These are phyloP conservation scores for Fomitopsis pinicola DNA, from an alignment of 1,284 basidiomycete species.

Conservation along the genomic window DNA sequence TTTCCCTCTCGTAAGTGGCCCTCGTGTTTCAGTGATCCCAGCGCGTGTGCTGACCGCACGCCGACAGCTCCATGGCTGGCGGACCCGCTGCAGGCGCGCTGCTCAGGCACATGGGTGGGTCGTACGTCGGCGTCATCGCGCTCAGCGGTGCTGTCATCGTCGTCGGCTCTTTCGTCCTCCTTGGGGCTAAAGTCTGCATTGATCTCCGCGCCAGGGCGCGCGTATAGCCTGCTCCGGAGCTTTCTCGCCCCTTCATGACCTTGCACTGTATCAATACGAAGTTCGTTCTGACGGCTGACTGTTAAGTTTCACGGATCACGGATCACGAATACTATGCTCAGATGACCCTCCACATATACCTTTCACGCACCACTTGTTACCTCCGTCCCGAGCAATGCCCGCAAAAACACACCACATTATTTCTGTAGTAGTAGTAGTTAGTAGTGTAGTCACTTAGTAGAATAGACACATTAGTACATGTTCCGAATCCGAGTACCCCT, in stretches of 20 bases:
- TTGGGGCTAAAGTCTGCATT: constrained; percentile 43
- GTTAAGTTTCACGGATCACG: too few relatives aligned
- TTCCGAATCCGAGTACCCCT: too few relatives aligned
- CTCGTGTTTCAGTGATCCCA: not conserved
- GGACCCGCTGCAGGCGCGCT: constrained; percentile 57
- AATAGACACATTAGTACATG: not conserved
- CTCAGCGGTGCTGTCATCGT: constrained; percentile 55
- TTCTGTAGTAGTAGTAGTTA: too few relatives aligned
- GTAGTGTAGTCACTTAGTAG: too few relatives aligned
- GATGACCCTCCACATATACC: too few relatives aligned
- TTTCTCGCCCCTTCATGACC: not conserved
- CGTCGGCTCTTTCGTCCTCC: constrained; percentile 49
- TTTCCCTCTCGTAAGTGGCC: constrained; percentile 60
- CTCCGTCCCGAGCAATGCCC: too few relatives aligned
- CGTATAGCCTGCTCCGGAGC: constrained; percentile 21
- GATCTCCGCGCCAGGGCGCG: constrained; percentile 38
- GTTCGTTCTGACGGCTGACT: too few relatives aligned
- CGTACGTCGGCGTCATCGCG: constrained; percentile 49
- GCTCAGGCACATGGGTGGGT: constrained; percentile 38
- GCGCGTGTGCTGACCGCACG: not conserved
- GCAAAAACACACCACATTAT: too few relatives aligned
- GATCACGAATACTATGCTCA: too few relatives aligned
- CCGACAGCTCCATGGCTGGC: constrained; percentile 51
- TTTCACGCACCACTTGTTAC: too few relatives aligned
- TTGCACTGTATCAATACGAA: not conserved